Percentiles rank a stretch among this genome's conserved stretches.
Evolutionary conservation across 1,284 basidiomycete genomes (phyloP).

Genomic region (Lentinula novae-zelandiae): DNA sequence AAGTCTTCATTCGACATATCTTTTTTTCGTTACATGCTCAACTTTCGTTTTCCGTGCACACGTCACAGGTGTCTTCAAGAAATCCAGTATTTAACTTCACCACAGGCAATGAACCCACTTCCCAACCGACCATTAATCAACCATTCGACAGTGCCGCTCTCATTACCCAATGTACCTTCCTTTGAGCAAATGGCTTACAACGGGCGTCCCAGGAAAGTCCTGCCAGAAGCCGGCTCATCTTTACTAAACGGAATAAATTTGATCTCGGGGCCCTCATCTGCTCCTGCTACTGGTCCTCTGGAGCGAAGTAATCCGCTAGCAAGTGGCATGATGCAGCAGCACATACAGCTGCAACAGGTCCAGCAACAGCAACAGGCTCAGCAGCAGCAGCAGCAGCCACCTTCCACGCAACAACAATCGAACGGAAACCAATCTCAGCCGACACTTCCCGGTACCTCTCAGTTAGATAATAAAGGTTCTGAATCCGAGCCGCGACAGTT

Average conservation of each 20-base stretch:
- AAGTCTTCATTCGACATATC: neutral
- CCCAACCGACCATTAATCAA: slow-evolving; percentile 78
- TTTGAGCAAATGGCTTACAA: slow-evolving; percentile 73
- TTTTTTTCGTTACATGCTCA: neutral
- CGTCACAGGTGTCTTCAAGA: slow-evolving; percentile 85
- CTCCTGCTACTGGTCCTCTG: slow-evolving; percentile 40
- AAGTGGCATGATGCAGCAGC: slow-evolving; percentile 36
- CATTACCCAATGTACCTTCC: slow-evolving; percentile 65
- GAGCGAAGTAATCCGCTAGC: slow-evolving; percentile 50
- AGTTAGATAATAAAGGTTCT: slow-evolving; percentile 42
- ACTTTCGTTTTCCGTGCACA: neutral
- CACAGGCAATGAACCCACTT: slow-evolving; percentile 95
- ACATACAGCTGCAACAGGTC: slow-evolving; percentile 24
- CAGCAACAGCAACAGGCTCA: slow-evolving; percentile 23
- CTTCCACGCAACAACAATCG: slow-evolving; percentile 25
- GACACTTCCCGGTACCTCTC: slow-evolving; percentile 15
- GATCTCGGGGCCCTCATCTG: slow-evolving; percentile 47
- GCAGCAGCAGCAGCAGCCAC: slow-evolving; percentile 22
- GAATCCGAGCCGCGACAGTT: slow-evolving; percentile 52
- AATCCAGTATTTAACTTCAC: slow-evolving; percentile 95
- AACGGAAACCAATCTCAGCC: slow-evolving; percentile 22
- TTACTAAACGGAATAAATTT: slow-evolving; percentile 56
- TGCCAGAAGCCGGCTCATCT: slow-evolving; percentile 74
- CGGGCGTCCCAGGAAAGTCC: slow-evolving; percentile 71
- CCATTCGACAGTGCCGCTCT: slow-evolving; percentile 58